Conservation (phyloP, 2,329 filamentous ascomycete species). For the Lecanicillium sp. region DNA sequence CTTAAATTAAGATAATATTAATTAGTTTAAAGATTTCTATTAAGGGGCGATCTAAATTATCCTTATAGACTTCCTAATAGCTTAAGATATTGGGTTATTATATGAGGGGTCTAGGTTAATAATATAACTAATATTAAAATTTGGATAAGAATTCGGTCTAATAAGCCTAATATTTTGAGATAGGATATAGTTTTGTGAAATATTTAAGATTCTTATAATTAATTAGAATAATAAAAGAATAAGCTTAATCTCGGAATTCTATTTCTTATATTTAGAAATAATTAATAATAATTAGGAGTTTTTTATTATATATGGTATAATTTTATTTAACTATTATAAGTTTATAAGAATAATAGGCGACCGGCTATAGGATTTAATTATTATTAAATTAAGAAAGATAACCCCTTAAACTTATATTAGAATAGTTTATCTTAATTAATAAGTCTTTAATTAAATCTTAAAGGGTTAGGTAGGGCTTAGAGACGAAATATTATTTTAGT, state of each 20-base stretch:
- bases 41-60: too few species aligned
- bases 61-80: too few species aligned
- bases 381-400: constrained; percentile 10
- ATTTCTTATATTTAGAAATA: constrained; percentile 10
- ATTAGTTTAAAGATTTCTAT: too few species aligned
- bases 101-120: too few species aligned
- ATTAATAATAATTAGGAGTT: constrained; percentile 11
- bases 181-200: constrained; percentile 2
- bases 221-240: constrained; percentile 12
- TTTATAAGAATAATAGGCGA: constrained; percentile 4
- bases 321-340: constrained; percentile 5
- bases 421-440: constrained; percentile 6
- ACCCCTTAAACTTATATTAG: not conserved
- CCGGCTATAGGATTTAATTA: constrained; percentile 8
- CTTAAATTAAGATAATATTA: not conserved
- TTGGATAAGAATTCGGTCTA: not conserved
- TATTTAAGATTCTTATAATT: constrained; percentile 15
- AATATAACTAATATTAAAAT: not conserved
- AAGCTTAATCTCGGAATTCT: constrained; percentile 3
- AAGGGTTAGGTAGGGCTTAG: not conserved
- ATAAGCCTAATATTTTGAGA: not conserved
- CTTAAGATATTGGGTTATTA: too few species aligned
- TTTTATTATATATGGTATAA: constrained; percentile 14
- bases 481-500: not conserved
- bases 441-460: not conserved